A percentile compares a stretch with the other conserved stretches of the same genome.
Evolutionary conservation across 1,284 basidiomycete genomes (phyloP).

Genomic region (Fomes fomentarius): DNA sequence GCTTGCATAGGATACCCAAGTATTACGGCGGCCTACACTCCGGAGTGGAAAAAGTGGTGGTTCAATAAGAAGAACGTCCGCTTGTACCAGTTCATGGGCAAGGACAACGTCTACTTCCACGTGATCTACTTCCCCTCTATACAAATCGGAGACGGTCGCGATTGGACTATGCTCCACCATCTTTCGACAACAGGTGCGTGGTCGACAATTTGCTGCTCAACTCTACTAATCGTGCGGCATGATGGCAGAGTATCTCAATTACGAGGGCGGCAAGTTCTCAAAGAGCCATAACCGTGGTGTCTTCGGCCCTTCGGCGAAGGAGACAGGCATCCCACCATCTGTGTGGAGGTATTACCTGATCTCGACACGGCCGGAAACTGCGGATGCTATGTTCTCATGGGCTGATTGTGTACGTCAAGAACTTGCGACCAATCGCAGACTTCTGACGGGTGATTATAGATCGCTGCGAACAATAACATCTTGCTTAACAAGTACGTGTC

Average conservation of each 20-base stretch:
- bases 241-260: conserved; percentile 90
- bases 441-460: conserved; percentile 43
- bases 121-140: conserved; percentile 95
- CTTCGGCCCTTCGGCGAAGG: conserved; percentile 93
- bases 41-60: conserved; percentile 99
- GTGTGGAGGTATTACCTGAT: conserved; percentile 99
- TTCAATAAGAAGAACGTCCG: conserved; percentile 90
- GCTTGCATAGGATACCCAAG: conserved; percentile 97
- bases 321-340: conserved; percentile 90
- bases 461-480: conserved; percentile 93
- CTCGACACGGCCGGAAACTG: conserved; percentile 91
- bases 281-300: conserved; percentile 98
- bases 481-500: conserved; percentile 86
- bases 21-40: conserved; percentile 95
- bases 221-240: background rate
- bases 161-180: conserved; percentile 96
- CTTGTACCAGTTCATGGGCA: conserved; percentile 99
- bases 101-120: conserved; percentile 99
- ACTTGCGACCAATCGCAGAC: background rate
- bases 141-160: conserved; percentile 86
- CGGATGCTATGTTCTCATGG: conserved; percentile 98
- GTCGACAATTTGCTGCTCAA: background rate
- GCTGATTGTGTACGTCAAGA: conserved; percentile 77
- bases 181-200: conserved; percentile 87
- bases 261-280: conserved; percentile 99